These are phyloP conservation scores for Ogataea paradorogensis DNA, from an alignment of 805 yeast species.

Conservation along the genomic window DNA sequence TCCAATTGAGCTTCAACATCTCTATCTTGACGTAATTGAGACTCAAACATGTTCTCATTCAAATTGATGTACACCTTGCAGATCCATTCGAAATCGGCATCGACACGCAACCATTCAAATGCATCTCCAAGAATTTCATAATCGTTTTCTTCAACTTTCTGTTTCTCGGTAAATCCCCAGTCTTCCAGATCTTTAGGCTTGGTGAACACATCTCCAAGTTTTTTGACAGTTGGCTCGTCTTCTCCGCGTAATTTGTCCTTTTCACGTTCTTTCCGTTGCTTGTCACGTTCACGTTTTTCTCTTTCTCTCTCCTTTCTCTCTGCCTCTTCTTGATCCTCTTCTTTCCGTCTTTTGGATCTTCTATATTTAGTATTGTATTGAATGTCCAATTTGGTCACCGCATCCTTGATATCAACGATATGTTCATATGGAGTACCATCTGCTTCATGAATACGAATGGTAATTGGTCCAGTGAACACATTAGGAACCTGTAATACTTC, in stretches of 20 bases:
- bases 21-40: constrained; percentile 90
- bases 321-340: constrained; percentile 40
- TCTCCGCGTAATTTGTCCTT: constrained; percentile 20
- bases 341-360: constrained; percentile 65
- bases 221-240: constrained; percentile 35
- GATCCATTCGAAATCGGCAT: constrained; percentile 97
- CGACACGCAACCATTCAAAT: constrained; percentile 97
- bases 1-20: constrained; percentile 95
- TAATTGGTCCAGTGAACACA: constrained; percentile 92
- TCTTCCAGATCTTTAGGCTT: constrained; percentile 54
- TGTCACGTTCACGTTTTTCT: constrained; percentile 48
- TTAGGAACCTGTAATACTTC: constrained; percentile 42
- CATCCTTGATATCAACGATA: constrained; percentile 85
- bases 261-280: constrained; percentile 30
- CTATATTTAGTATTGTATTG: constrained; percentile 94
- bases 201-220: constrained; percentile 76
- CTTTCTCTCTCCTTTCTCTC: constrained; percentile 17
- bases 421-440: constrained; percentile 99
- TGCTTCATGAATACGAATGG: constrained; percentile 94
- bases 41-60: constrained; percentile 92
- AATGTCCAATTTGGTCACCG: constrained; percentile 81
- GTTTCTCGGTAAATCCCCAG: constrained; percentile 65
- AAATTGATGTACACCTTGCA: constrained; percentile 77
- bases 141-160: constrained; percentile 61
- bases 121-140: constrained; percentile 61